These are phyloP conservation scores for Naganishia randhawae DNA, from an alignment of 768 basidiomycete genomes.

Conservation along the genomic window DNA sequence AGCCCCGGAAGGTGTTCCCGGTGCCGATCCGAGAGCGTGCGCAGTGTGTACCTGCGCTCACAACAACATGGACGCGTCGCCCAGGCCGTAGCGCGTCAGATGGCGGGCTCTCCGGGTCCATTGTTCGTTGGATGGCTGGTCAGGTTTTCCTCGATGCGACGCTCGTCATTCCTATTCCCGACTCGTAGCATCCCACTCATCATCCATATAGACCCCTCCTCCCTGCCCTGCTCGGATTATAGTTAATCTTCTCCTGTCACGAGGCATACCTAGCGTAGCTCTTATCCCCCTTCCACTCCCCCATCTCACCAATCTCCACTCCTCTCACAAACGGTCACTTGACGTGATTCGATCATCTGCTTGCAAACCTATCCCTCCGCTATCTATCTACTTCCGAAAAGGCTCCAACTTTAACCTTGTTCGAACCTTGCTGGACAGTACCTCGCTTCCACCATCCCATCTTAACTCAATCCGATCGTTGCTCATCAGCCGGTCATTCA, in stretches of 20 bases:
- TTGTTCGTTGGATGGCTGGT: neutral
- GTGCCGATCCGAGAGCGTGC: too few relatives aligned
- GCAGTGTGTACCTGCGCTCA: too few relatives aligned
- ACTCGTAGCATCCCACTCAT: neutral
- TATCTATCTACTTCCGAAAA: neutral
- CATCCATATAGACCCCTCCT: neutral
- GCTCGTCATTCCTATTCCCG: neutral
- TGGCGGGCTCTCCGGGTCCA: neutral
- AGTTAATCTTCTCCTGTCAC: slow-evolving; percentile 5
- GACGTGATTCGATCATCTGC: slow-evolving; percentile 15
- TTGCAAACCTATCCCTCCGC: neutral
- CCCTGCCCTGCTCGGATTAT: too few relatives aligned
- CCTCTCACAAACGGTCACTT: slow-evolving; percentile 13
- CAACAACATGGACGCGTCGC: too few relatives aligned
- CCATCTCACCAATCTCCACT: neutral
- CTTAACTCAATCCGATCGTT: neutral
- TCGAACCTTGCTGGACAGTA: neutral
- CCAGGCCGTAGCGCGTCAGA: too few relatives aligned
- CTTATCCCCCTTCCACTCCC: slow-evolving; percentile 4
- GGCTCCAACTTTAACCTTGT: neutral
- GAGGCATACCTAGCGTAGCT: slow-evolving; percentile 6
- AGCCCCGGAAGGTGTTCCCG: too few relatives aligned
- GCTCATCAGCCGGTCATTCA: neutral
- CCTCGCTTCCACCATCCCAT: neutral
- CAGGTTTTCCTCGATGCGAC: neutral